These are phyloP conservation scores for Neofusicoccum laricinum DNA, from an alignment of 2,329 filamentous ascomycete genomes.

Conservation along the genomic window DNA sequence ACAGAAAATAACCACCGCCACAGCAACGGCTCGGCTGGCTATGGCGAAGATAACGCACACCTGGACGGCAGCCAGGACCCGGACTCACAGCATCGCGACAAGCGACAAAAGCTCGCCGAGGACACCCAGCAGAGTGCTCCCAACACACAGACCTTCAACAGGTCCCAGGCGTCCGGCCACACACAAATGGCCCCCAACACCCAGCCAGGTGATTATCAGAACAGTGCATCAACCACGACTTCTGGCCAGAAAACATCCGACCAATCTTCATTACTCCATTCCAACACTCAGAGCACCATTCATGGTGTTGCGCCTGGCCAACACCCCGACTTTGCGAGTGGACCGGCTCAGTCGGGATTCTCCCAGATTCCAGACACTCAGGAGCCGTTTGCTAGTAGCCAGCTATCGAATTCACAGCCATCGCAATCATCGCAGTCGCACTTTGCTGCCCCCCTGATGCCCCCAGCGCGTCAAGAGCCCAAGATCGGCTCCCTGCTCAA, in stretches of 20 bases:
- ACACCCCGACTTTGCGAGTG: conserved; percentile 54
- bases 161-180: conserved; percentile 55
- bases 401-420: conserved; percentile 36
- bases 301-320: conserved; percentile 57
- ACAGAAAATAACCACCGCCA: neutral
- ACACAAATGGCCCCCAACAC: conserved; percentile 59
- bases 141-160: conserved; percentile 43
- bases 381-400: conserved; percentile 28
- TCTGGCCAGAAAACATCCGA: conserved; percentile 78
- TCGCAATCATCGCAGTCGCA: conserved; percentile 35
- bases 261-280: conserved; percentile 60
- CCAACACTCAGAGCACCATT: conserved; percentile 70
- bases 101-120: conserved; percentile 10
- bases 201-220: conserved; percentile 63
- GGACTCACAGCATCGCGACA: conserved; percentile 22
- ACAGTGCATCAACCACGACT: conserved; percentile 86
- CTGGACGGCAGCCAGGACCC: conserved; percentile 44
- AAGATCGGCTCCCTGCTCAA: conserved; percentile 44
- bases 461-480: conserved; percentile 26
- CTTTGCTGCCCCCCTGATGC: conserved; percentile 17
- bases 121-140: conserved; percentile 24
- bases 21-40: neutral
- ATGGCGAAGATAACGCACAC: conserved; percentile 41
- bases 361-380: conserved; percentile 66
- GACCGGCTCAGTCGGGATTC: conserved; percentile 49